Conservation (phyloP, 176 grass and related monocot species). For the Lolium rigidum region DNA sequence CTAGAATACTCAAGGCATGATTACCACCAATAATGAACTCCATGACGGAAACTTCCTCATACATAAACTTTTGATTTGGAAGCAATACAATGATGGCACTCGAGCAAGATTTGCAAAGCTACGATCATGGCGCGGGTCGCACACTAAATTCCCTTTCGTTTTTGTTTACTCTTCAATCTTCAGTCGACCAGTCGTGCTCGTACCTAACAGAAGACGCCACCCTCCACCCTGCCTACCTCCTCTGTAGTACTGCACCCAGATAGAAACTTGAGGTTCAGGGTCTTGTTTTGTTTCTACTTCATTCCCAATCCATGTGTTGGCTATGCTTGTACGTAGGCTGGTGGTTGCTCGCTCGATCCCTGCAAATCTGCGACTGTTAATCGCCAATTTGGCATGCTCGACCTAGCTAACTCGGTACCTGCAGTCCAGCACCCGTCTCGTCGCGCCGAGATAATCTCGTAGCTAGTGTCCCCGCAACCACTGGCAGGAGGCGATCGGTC, state of each 20-base stretch:
- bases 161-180: background rate
- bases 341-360: constrained; percentile 20
- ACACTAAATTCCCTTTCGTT: background rate
- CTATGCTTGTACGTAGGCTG: background rate
- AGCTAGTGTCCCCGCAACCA: constrained; percentile 40
- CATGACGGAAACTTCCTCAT: background rate
- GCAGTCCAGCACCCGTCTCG: background rate
- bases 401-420: background rate
- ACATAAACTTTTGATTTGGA: background rate
- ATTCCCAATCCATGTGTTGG: background rate
- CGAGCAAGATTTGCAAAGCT: constrained; percentile 46
- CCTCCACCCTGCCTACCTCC: background rate
- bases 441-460: background rate
- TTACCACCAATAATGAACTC: background rate
- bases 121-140: constrained; percentile 36
- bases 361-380: background rate
- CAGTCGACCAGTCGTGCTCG: background rate
- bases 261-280: background rate
- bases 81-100: background rate
- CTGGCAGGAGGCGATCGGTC: constrained; percentile 34
- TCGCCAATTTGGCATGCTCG: constrained; percentile 17
- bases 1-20: background rate
- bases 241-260: background rate
- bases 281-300: constrained; percentile 12
- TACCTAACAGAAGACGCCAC: constrained; percentile 6